These are phyloP conservation scores for Chytriomyces confervae DNA, from an alignment of 192 early-diverging fungal species.

Conservation along the genomic window DNA sequence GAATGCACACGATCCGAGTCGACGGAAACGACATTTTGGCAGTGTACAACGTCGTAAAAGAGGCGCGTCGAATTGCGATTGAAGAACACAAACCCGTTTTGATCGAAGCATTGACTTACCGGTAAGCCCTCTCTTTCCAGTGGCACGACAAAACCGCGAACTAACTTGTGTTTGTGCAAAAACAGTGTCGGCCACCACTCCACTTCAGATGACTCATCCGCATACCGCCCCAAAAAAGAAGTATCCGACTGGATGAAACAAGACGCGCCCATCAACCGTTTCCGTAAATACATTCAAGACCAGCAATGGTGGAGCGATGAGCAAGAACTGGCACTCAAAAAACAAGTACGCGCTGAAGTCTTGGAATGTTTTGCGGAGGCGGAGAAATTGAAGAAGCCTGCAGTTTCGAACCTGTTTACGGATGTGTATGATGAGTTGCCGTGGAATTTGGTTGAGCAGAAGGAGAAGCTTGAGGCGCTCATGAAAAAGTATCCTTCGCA, in stretches of 20 bases:
- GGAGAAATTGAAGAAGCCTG: constrained; percentile 88
- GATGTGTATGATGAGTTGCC: constrained; percentile 92
- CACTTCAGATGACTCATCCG: constrained; percentile 96
- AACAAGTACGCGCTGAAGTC: constrained; percentile 71
- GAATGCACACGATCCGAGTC: constrained; percentile 94
- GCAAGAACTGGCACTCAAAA: constrained; percentile 65
- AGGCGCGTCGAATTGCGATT: constrained; percentile 82
- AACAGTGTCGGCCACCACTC: constrained; percentile 89
- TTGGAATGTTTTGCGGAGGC: constrained; percentile 82
- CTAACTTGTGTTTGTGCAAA: not conserved
- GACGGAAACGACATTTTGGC: constrained; percentile 98
- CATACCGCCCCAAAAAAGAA: constrained; percentile 91
- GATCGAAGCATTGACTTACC: constrained; percentile 98
- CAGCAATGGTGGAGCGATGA: constrained; percentile 86
- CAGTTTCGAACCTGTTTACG: constrained; percentile 80
- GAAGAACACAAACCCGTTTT: constrained; percentile 85
- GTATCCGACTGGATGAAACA: constrained; percentile 85
- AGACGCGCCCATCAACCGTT: constrained; percentile 88
- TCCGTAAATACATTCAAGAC: constrained; percentile 87
- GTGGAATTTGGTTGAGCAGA: constrained; percentile 76
- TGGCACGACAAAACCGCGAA: not conserved
- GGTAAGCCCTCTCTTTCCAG: constrained; percentile 47
- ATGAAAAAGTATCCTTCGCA: constrained; percentile 60
- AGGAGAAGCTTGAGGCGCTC: constrained; percentile 76
- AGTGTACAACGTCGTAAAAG: constrained; percentile 87